Conservation (phyloP, 306 rosid genomes). For the Fagus crenata region DNA sequence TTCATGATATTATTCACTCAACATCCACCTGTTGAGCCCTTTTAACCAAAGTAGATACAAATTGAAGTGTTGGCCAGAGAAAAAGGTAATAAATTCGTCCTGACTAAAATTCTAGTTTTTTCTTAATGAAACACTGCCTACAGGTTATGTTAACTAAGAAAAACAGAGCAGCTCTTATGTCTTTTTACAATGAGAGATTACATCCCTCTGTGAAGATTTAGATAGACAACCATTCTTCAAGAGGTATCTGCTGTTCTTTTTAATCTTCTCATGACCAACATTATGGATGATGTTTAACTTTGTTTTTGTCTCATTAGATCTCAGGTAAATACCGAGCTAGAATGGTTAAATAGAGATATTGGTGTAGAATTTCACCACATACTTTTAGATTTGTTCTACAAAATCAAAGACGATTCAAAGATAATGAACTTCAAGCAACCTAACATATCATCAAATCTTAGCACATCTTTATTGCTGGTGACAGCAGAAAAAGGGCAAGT, state of each 20-base stretch:
- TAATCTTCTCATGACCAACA: neutral
- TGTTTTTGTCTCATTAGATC: neutral
- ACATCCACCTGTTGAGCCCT: neutral
- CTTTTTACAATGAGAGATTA: neutral
- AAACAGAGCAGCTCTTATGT: neutral
- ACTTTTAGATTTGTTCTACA: neutral
- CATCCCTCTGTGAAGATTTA: neutral
- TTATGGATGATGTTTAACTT: neutral
- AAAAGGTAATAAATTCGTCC: neutral
- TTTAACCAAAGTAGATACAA: neutral
- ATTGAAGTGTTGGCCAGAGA: neutral
- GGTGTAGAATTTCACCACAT: neutral
- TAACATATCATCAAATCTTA: conserved; percentile 20
- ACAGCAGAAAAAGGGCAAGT: conserved; percentile 14
- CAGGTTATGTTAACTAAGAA: neutral
- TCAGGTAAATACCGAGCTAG: neutral
- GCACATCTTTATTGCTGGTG: neutral
- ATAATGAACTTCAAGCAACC: neutral
- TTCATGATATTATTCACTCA: neutral
- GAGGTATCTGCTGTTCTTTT: neutral
- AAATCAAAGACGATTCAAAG: neutral
- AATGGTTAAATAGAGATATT: neutral
- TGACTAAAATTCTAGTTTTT: neutral
- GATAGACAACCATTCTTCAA: neutral
- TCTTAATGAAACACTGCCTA: neutral